A percentile compares a stretch with the other conserved stretches of the same genome.
Conservation (phyloP, 208 protist species). For the Angomonas ambiguus region DNA sequence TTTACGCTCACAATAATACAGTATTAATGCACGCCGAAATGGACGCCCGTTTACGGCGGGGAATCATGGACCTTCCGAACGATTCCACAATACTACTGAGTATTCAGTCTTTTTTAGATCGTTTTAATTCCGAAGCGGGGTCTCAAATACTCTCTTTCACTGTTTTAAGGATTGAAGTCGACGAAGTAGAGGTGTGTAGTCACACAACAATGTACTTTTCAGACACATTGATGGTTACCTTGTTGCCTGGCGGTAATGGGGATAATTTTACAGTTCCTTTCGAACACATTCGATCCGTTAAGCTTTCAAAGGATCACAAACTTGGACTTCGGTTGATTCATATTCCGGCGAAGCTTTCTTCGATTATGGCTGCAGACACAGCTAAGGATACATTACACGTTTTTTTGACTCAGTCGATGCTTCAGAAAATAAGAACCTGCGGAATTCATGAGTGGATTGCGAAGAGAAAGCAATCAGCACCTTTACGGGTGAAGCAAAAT, state of each 20-base stretch:
- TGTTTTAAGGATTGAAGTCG: slow-evolving; percentile 51
- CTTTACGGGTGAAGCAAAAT: slow-evolving; percentile 13
- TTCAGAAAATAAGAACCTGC: slow-evolving; percentile 44
- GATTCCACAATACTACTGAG: slow-evolving; percentile 60
- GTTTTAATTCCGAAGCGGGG: slow-evolving; percentile 55
- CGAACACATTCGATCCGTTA: slow-evolving; percentile 80
- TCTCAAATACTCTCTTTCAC: slow-evolving; percentile 38
- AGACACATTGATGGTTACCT: slow-evolving; percentile 55
- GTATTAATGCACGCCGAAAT: slow-evolving; percentile 39
- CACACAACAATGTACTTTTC: slow-evolving; percentile 83
- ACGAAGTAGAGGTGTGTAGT: slow-evolving; percentile 44
- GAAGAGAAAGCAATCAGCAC: slow-evolving; percentile 63
- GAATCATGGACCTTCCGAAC: slow-evolving; percentile 65
- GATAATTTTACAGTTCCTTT: slow-evolving; percentile 82
- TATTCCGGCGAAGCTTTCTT: slow-evolving; percentile 53
- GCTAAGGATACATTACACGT: slow-evolving; percentile 49
- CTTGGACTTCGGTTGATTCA: slow-evolving; percentile 63
- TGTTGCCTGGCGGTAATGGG: slow-evolving; percentile 47
- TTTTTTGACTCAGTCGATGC: slow-evolving; percentile 64
- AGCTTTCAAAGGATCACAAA: slow-evolving; percentile 66
- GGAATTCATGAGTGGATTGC: slow-evolving; percentile 74
- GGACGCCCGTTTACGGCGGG: slow-evolving; percentile 42
- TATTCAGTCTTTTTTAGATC: slow-evolving; percentile 64
- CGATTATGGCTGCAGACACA: slow-evolving; percentile 38
- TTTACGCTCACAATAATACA: slow-evolving; percentile 55